Conservation (phyloP, 148 eudicot species). For the Camellia granthamiana region DNA sequence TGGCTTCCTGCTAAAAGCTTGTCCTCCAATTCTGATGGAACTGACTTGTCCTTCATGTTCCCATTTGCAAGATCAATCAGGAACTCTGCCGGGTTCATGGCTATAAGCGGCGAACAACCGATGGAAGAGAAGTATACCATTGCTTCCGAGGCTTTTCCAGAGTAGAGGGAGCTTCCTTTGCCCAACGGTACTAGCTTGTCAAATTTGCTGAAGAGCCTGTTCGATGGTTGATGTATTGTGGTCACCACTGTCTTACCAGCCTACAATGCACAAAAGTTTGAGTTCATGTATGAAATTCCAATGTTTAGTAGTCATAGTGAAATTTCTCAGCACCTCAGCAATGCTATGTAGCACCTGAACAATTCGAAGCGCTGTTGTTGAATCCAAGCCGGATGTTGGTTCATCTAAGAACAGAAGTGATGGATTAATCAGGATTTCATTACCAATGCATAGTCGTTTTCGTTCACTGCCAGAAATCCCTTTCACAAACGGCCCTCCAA, state of each 20-base stretch:
- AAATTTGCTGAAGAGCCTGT: conserved; percentile 88
- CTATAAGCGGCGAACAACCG: conserved; percentile 80
- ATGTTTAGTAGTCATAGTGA: no score
- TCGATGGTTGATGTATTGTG: conserved; percentile 96
- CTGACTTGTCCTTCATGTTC: conserved; percentile 66
- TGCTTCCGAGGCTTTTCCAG: conserved; percentile 87
- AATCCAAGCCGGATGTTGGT: conserved; percentile 69
- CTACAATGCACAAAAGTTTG: conserved; percentile 25
- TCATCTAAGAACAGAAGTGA: conserved; percentile 62
- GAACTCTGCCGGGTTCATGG: conserved; percentile 98
- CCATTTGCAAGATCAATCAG: conserved; percentile 94
- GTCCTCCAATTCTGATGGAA: conserved; percentile 81
- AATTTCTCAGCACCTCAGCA: conserved; percentile 36
- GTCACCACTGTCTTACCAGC: conserved; percentile 93
- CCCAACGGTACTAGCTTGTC: conserved; percentile 89
- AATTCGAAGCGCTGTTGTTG: conserved; percentile 55
- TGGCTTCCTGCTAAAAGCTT: conserved; percentile 59
- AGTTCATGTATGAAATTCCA: no score
- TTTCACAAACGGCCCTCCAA: conserved; percentile 61
- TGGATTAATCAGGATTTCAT: conserved; percentile 60
- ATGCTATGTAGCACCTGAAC: conserved; percentile 52
- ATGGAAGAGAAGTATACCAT: conserved; percentile 74
- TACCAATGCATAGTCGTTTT: conserved; percentile 62
- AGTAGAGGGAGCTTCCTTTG: conserved; percentile 83
- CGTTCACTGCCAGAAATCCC: conserved; percentile 72